Conservation (phyloP, 2,329 filamentous ascomycete species). For the Botrytis aclada region DNA sequence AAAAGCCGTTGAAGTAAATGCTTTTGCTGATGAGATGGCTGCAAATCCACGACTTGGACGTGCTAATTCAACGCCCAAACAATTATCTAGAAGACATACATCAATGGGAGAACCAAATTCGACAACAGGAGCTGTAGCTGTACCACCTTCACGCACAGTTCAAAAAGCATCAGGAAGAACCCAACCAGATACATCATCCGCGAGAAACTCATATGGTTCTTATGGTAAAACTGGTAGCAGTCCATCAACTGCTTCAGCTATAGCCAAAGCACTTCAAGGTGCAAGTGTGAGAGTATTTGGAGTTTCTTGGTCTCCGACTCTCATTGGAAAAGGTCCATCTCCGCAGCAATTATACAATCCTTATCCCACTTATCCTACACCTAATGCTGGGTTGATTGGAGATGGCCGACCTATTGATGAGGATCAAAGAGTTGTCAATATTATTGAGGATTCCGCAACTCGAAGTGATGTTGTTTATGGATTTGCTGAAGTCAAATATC, state of each 20-base stretch:
- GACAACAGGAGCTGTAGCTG: conserved; percentile 64
- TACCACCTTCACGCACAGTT: conserved; percentile 67
- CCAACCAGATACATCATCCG: conserved; percentile 53
- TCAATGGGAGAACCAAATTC: conserved; percentile 71
- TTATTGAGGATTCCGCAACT: conserved; percentile 88
- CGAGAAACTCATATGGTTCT: conserved; percentile 74
- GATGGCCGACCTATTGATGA: conserved; percentile 71
- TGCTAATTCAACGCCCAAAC: conserved; percentile 45
- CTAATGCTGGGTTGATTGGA: conserved; percentile 62
- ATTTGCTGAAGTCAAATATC: conserved; percentile 97
- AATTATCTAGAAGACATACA: conserved; percentile 68
- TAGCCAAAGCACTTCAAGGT: conserved; percentile 92
- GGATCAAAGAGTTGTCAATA: conserved; percentile 72
- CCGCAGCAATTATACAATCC: conserved; percentile 74
- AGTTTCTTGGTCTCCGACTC: conserved; percentile 63
- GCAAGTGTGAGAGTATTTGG: conserved; percentile 76
- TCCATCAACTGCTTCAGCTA: conserved; percentile 80
- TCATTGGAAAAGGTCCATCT: conserved; percentile 61
- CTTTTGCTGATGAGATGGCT: conserved; percentile 90
- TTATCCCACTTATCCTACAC: conserved; percentile 79
- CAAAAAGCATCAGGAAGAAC: conserved; percentile 68
- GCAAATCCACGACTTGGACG: conserved; percentile 58
- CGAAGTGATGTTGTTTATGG: conserved; percentile 95
- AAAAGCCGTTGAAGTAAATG: conserved; percentile 92
- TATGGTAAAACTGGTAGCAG: conserved; percentile 49